Base-by-base conservation (phyloP, 2,329 filamentous ascomycete genomes). In the Fusarium sp. region DNA sequence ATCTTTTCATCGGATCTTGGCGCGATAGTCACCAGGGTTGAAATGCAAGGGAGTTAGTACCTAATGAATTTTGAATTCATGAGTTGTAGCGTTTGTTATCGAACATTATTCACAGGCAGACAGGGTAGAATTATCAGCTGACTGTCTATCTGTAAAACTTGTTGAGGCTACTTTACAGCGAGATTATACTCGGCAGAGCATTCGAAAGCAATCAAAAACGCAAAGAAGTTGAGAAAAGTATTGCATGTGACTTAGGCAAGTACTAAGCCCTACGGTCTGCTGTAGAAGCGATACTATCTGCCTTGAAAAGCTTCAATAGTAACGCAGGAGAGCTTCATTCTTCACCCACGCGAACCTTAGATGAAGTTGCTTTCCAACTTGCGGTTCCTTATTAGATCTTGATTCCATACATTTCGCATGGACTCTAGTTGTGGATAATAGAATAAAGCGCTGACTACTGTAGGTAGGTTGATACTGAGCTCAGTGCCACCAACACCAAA, bases 1-100 rank as follows among this genome's bases (percentile, higher is more conserved):
- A 72, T 58, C 44, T 72, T 2, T 72, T 72, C 18, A 72, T 70
- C 16, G 69, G 58, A 32, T 72, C 70, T 15, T 72, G 69, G 66
- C 62, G 62, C 34, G 66, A 58, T n/a, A 64, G 59, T 0, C 69
- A 72, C 38, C 65, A 59, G 20, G 66, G 69, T 12, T 70, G 22
- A 69, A 34, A 32, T 34, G 22, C 8, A 34, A n/a, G 29, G 16
- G 24, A 27, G 6, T 20, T 12, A 24, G 15, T n/a, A n/a, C n/a
- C n/a, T 16, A 16, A 16, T 8, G 15, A 52, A 15, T 8, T 16
- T 52, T 16, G 25, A 27, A 7, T 41, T 27, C 20, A 11, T n/a
- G 13, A 20, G 16, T 13, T 12, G 22, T 16, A 11, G 12, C 8
- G 12, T 27, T 52, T n/a, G 8, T n/a, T 20, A 38, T 27, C n/a